Evolutionary conservation across 331 rosid species (phyloP).

Genomic region (Arachis monticola): DNA sequence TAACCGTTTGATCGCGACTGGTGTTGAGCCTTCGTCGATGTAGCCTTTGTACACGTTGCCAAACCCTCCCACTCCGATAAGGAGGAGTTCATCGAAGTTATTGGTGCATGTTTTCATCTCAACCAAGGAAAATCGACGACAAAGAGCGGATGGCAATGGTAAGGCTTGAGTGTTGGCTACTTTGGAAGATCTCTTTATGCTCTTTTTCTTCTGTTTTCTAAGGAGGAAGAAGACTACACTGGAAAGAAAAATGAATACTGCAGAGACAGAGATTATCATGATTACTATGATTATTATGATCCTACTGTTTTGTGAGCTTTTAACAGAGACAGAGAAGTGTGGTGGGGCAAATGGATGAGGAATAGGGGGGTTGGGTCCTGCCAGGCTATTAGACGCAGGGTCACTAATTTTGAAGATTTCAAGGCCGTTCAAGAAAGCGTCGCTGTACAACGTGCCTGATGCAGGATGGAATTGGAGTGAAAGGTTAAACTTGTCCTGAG

Average conservation of each 20-base stretch:
- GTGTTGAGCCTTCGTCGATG: constrained; percentile 42
- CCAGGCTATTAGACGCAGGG: constrained; percentile 31
- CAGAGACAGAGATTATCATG: not conserved
- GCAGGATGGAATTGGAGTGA: constrained; percentile 33
- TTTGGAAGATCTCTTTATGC: not conserved
- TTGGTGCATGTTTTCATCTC: constrained; percentile 53
- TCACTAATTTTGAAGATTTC: constrained; percentile 72
- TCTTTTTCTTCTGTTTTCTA: not conserved
- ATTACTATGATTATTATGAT: not conserved
- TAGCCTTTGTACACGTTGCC: constrained; percentile 68
- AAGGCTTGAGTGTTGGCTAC: constrained; percentile 1
- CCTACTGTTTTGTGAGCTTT: no score
- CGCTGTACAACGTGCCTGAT: accelerated
- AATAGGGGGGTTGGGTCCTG: constrained; percentile 52
- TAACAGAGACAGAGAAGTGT: no score
- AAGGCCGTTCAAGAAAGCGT: constrained; percentile 63
- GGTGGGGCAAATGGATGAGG: no score
- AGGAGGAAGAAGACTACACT: not conserved
- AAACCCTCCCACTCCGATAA: constrained; percentile 60
- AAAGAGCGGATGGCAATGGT: constrained; percentile 45
- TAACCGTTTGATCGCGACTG: constrained; percentile 60
- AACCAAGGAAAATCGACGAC: constrained; percentile 40
- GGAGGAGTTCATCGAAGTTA: constrained; percentile 43
- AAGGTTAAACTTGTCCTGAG: constrained; percentile 37
- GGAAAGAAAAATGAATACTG: not conserved